Conservation (phyloP, 257 asterid species). For the Capsicum rhomboideum region DNA sequence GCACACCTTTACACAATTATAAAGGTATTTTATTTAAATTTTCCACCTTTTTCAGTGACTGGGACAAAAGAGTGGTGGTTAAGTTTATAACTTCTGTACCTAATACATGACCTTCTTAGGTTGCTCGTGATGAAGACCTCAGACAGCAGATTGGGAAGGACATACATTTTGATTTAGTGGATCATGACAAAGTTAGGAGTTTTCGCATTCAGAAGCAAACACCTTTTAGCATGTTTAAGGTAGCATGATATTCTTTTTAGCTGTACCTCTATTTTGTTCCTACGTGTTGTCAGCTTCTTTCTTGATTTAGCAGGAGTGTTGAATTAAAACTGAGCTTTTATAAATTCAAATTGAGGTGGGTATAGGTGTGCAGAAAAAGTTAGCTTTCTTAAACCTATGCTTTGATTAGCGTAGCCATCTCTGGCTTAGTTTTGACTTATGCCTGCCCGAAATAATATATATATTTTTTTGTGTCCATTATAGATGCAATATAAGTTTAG, state of each 20-base stretch:
- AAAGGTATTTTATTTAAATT: conserved; percentile 43
- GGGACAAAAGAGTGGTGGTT: not conserved
- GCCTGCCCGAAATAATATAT: not conserved
- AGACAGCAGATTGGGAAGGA: conserved; percentile 91
- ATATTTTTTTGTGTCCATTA: not conserved
- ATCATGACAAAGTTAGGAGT: conserved; percentile 87
- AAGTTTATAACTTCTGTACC: not conserved
- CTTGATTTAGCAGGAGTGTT: not conserved
- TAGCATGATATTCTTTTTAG: conserved; percentile 7
- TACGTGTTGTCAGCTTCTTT: not conserved
- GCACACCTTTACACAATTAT: conserved; percentile 93
- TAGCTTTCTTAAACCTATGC: not conserved
- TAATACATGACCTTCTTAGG: conserved; percentile 29
- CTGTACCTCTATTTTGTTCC: not conserved
- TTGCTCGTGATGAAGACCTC: conserved; percentile 92
- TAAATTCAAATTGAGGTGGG: not conserved
- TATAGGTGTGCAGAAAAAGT: not conserved
- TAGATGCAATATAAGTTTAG: not conserved
- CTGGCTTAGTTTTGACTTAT: not conserved
- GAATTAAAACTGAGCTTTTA: not conserved
- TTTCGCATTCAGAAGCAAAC: conserved; percentile 86
- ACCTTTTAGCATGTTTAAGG: conserved; percentile 80
- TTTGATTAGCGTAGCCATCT: not conserved
- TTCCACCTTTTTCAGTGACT: not conserved
- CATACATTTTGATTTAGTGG: conserved; percentile 83